Evolutionary conservation across 305 asterid species (phyloP), one percentile per base, ranked within the genome.

Genomic region (Stenogyne calaminthoides): DNA sequence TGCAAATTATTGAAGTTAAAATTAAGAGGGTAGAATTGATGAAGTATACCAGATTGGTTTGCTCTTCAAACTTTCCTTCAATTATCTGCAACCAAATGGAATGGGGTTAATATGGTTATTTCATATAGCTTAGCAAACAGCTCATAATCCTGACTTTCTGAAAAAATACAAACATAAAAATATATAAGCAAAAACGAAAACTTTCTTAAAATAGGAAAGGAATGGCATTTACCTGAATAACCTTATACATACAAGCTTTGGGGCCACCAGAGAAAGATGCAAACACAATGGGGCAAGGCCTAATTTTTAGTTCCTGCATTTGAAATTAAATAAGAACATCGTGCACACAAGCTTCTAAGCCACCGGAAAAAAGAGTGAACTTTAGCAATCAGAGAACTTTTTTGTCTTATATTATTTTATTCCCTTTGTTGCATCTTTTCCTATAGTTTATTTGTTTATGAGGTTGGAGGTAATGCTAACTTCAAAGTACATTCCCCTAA

Each of bases 221-320:
- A 64, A 60, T 29, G 54, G 49, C 32, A 74, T 66, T 81, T 83
- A 92, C 99, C 96, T 91, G 96, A 77, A 92, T 84, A 81, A 89
- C 91, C 84, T 95, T 95, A 76, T 90, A 95, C 98, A 92, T 87
- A 80, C 97, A 90, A 70, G 98, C 91, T 84, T 89, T 95, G 6
- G 96, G 96, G 73, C 98, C 99, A 39, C 96, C 96, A 14, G 99
- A 95, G 79, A 95, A 95, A 8, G 99, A 95, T 70, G 96, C 96
- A 76, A 95, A 85, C 72, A 92, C 91, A 54, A 95, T 85, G 9
- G 99, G 98, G 84, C 97, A 84, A 40, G 94, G 96, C 79, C 89
- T 84, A 74, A 80, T 69, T 82, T 85, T 91, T 37, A 95, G 91
- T 84, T 95, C 98, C 99, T 95, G 77, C 78, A 51, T 16, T 20